Evolutionary conservation across 164 flowering plant genomes (phyloP).

Genomic region (Amborella trichopoda): DNA sequence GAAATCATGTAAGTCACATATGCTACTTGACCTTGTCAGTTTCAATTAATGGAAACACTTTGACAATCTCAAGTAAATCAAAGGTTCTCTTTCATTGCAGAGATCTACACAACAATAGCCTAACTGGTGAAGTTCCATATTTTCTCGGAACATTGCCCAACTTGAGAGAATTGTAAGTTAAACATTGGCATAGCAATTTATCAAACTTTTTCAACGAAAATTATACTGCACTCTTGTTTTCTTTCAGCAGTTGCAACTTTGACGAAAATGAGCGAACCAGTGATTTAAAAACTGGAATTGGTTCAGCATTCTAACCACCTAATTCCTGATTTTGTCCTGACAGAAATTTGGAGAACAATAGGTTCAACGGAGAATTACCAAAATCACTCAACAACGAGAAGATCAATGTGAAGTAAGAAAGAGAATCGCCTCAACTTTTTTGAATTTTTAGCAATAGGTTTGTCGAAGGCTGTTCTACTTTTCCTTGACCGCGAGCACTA

Average conservation of each 20-base stretch:
- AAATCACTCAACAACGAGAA: constrained; percentile 1
- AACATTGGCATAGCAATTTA: no score
- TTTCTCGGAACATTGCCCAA: constrained; percentile 27
- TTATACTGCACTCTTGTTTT: neutral
- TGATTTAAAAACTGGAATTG: neutral
- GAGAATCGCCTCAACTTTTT: no score
- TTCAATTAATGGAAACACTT: neutral
- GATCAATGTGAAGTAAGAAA: constrained; percentile 1
- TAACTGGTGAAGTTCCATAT: constrained; percentile 22
- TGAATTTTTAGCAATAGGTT: no score
- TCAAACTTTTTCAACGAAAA: neutral
- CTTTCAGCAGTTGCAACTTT: no score
- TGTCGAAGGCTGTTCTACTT: no score
- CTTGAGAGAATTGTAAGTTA: constrained; percentile 22
- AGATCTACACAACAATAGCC: constrained; percentile 17
- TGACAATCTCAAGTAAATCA: neutral
- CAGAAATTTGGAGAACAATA: constrained; percentile 2
- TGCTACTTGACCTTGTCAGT: no score
- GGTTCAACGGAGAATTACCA: constrained; percentile 1
- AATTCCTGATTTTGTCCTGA: neutral
- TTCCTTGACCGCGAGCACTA: no score
- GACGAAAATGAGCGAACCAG: no score
- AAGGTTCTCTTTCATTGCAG: constrained; percentile 1
- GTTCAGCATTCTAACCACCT: neutral
- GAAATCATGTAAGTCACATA: constrained; percentile 7